Percentiles rank a stretch among this genome's conserved stretches.
These are phyloP conservation scores for Gnetum montanum DNA, from an alignment of 75 land plant species.

Conservation along the genomic window DNA sequence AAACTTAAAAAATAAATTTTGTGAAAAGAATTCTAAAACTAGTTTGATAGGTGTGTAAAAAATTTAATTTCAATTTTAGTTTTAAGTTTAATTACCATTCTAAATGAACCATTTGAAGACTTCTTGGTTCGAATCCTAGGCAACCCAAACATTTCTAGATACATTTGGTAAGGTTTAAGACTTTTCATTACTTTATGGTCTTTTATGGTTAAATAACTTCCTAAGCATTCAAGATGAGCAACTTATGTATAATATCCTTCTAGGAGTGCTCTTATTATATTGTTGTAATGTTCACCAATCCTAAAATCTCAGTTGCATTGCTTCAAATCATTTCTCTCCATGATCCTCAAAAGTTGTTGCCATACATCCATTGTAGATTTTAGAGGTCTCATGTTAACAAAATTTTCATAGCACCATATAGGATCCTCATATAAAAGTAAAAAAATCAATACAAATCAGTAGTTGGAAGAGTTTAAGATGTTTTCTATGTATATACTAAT, in stretches of 20 bases:
- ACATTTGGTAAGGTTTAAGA: no score
- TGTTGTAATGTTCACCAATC: slow-evolving; percentile 82
- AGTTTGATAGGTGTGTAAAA: no score
- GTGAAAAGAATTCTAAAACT: no score
- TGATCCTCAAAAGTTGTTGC: slow-evolving; percentile 86
- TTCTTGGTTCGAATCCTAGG: no score
- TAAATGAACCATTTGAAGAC: no score
- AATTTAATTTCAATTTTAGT: no score
- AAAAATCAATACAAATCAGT: no score
- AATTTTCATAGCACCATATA: slow-evolving; percentile 94
- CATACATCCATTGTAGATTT: slow-evolving; percentile 95
- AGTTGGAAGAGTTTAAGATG: no score
- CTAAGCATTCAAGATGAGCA: slow-evolving; percentile 91
- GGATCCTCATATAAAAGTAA: slow-evolving; percentile 74
- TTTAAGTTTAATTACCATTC: no score
- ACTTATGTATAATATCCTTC: slow-evolving; percentile 98
- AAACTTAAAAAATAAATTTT: no score
- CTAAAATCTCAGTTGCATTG: slow-evolving; percentile 93
- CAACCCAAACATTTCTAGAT: no score
- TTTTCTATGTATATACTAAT: no score
- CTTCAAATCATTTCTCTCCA: slow-evolving; percentile 80
- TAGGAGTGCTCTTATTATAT: slow-evolving; percentile 90
- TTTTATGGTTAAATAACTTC: slow-evolving; percentile 93
- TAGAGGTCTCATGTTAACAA: slow-evolving; percentile 74
- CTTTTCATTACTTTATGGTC: slow-evolving; percentile 98